Base-by-base conservation (phyloP, 2,329 filamentous ascomycete species). In the Conoideocrella luteorostrata region DNA sequence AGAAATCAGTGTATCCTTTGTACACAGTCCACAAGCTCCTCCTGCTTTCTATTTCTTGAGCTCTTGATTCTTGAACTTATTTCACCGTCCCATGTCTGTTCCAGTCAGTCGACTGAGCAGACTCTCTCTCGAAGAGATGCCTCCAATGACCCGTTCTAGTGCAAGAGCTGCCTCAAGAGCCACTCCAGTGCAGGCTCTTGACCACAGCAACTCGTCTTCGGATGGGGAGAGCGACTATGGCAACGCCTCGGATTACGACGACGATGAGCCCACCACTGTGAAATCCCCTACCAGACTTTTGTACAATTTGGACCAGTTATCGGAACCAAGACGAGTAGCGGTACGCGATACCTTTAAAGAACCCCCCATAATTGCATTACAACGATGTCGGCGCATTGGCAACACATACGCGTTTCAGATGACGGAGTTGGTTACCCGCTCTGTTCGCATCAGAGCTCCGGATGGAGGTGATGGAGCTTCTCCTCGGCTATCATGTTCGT, bases 351-450 rank as follows among this genome's bases (percentile, higher is more conserved):
- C 69, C 20, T 72, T 77, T 48, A 61, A 60, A 24, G 67, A 74
- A 10, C 68, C 73, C 0, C 71, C 74, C 3, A 65, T 66, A 46
- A 68, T 80, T 46, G 62, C 67, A 0, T 58, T 79, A 6, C 68
- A 76, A 50, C 67, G 67, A 43, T 78, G 74, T 46, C 67, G 69
- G 18, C 63, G 68, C 32, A 64, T 69, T 34, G 65, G 68, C 20
- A 54, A 71, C 47, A 70, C 72, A 17, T 77, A 74, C 45, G 71
- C 75, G 38, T 79, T 79, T 47, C 68, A 77, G 52, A 68, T 80
- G 62, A 72, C 72, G 4, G 76, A 79, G 55, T 59, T 71, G 3
- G 71, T 74, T 21, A 72, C 72, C 12, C 69, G 71, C 10, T 73
- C 71, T 15, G 65, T 79, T 33, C 68, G 74, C 32, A 73, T 76